A percentile compares a stretch with the other conserved stretches of the same genome.
phyloP scores from a whole-genome alignment of 1,284 basidiomycete species.

The Moesziomyces sp. region DNA sequence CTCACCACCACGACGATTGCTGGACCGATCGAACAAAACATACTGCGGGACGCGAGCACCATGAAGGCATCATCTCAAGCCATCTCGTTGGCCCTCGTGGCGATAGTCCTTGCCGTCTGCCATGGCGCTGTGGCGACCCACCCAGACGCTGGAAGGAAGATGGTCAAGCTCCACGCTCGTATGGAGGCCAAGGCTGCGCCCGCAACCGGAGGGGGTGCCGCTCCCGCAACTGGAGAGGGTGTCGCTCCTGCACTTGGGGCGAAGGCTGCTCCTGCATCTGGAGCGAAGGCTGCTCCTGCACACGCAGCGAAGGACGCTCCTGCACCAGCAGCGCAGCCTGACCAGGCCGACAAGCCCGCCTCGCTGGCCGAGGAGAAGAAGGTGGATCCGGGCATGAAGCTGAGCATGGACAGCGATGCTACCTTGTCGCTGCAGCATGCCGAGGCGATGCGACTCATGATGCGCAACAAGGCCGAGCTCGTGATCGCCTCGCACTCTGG shows the following conservation, averaged over 20 bases:
- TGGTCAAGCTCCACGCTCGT: conserved; percentile 9
- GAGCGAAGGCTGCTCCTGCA: not conserved
- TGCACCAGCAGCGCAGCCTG: not conserved
- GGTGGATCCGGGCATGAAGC: conserved; percentile 11
- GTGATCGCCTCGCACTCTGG: conserved; percentile 23
- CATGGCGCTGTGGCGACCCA: not conserved
- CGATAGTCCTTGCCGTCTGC: not conserved
- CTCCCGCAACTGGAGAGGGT: not conserved
- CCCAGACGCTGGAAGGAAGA: not conserved
- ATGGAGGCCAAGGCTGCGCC: not conserved
- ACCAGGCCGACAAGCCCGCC: not conserved
- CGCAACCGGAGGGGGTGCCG: not conserved
- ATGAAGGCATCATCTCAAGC: too few relatives aligned
- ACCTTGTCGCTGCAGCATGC: conserved; percentile 8
- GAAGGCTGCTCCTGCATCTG: not conserved
- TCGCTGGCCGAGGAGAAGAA: not conserved
- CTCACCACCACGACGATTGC: too few relatives aligned
- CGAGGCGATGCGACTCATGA: conserved; percentile 27
- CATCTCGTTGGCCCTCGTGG: not conserved
- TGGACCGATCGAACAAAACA: too few relatives aligned
- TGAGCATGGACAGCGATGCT: conserved; percentile 19
- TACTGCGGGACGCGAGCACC: too few relatives aligned
- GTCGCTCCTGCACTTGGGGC: not conserved
- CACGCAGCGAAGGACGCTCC: not conserved
- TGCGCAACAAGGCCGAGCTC: conserved; percentile 23